Base-by-base conservation (phyloP, 2,329 filamentous ascomycete species). In the Trichoderma sp. region DNA sequence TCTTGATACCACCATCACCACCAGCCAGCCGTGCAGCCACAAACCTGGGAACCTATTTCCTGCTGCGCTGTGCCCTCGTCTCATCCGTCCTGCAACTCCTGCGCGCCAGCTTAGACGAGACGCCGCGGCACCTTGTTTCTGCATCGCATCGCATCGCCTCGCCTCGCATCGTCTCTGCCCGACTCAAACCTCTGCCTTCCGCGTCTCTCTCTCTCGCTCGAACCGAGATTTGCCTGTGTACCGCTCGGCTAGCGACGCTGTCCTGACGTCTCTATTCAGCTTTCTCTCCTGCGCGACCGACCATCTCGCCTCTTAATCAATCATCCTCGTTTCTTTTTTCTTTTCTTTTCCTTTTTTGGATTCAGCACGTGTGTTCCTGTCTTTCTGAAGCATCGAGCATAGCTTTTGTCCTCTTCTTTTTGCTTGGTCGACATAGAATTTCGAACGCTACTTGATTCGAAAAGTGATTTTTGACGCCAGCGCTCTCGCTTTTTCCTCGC, bases 11-110 rank as follows among this genome's bases (percentile, higher is more conserved):
- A 66, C 64, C 64, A 66, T 55, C 68, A 69, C 64, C 55, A 59
- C 67, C 60, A 58, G 59, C 58, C 66, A 54, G 54, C 65, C n/a
- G n/a, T n/a, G 65, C 65, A 59, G 65, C 65, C 65, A 67, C 65
- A 67, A 26, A 26, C 26, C 26, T 26, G 2, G 26, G 26, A 66
- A 59, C 54, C 55, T 49, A 43, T 43, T 59, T 37, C 59, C 54
- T 59, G 54, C 64, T 66, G 64, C 54, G 43, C 21, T 59, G 39
- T 28, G 28, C 32, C 64, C 51, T 65, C 34, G 51, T 65, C 51
- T 56, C 61, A 24, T 55, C n/a, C 61, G n/a, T 55, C 11, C 59
- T n/a, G 61, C 34, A 55, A 65, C 52, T 65, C 51, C 46, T 28
- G 8, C 26, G 43, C 28, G 32, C 65, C 18, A n/a, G 61, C 52